Percentiles rank a stretch among this genome's conserved stretches.
phyloP scores from a whole-genome alignment of 805 yeast species.

The Candida ponderosae region DNA sequence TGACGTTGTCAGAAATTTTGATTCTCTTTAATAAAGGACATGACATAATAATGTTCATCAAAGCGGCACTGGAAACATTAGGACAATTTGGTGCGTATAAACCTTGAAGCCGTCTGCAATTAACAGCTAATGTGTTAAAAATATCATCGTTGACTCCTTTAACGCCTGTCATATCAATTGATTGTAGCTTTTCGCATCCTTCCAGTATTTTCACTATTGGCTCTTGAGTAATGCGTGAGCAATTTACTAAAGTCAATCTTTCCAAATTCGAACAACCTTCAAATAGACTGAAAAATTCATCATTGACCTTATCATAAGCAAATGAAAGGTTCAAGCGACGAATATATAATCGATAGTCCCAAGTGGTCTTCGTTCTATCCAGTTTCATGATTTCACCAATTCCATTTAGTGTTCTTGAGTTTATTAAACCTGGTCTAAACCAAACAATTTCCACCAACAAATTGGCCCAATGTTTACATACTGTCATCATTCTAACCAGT shows the following conservation, averaged over 20 bases:
- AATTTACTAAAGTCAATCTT: constrained; percentile 77
- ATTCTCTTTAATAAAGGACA: constrained; percentile 79
- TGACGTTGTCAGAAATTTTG: constrained; percentile 65
- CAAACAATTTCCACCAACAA: constrained; percentile 73
- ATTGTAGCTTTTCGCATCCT: constrained; percentile 66
- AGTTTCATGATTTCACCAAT: constrained; percentile 48
- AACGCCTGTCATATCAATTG: constrained; percentile 83
- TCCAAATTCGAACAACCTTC: constrained; percentile 72
- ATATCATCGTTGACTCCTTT: constrained; percentile 62
- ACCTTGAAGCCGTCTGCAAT: constrained; percentile 79
- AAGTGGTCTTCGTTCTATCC: constrained; percentile 41
- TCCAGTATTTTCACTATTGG: constrained; percentile 57
- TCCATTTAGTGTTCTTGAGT: constrained; percentile 38
- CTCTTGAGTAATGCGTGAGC: constrained; percentile 51
- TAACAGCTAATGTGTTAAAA: constrained; percentile 54
- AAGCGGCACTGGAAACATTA: constrained; percentile 57
- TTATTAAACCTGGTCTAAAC: constrained; percentile 75
- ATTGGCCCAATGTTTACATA: constrained; percentile 76
- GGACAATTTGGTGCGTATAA: constrained; percentile 83
- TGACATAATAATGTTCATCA: constrained; percentile 45
- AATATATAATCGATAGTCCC: constrained; percentile 63
- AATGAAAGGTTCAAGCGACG: constrained; percentile 75
- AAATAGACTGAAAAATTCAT: constrained; percentile 51
- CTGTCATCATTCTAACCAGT: constrained; percentile 53
- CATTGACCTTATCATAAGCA: constrained; percentile 61